These are phyloP conservation scores for Phytopythium mirpurense DNA, from an alignment of 352 stramenopile species.

Conservation along the genomic window DNA sequence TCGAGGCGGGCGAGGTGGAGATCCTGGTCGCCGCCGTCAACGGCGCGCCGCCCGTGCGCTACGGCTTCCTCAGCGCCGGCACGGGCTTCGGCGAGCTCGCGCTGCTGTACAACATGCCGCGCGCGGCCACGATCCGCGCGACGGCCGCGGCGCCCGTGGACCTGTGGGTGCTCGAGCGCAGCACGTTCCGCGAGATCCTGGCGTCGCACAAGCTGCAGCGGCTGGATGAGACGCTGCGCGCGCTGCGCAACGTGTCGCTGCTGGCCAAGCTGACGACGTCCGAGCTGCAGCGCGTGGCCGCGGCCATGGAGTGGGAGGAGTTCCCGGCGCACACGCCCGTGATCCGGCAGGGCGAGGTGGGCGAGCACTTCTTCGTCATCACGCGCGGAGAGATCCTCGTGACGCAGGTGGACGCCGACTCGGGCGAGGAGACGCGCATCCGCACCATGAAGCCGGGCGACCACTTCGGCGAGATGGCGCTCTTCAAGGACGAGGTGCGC, in stretches of 20 bases:
- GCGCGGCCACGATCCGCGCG: conserved; percentile 88
- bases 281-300: conserved; percentile 63
- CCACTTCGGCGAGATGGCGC: conserved; percentile 93
- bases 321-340: conserved; percentile 48
- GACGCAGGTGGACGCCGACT: conserved; percentile 42
- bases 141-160: conserved; percentile 43
- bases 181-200: conserved; percentile 69
- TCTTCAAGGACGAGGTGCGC: conserved; percentile 90
- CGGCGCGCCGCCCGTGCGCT: conserved; percentile 54
- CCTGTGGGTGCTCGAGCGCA: conserved; percentile 69
- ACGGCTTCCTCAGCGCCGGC: conserved; percentile 50
- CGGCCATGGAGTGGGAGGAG: conserved; percentile 82
- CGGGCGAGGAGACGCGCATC: conserved; percentile 40
- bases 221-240: conserved; percentile 49
- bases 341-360: conserved; percentile 67
- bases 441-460: conserved; percentile 67
- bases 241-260: conserved; percentile 51
- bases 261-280: conserved; percentile 60
- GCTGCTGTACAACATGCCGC: conserved; percentile 95
- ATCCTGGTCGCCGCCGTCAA: conserved; percentile 55
- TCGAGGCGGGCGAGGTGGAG: conserved; percentile 60
- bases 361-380: conserved; percentile 78
- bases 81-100: conserved; percentile 95
- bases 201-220: conserved; percentile 67
- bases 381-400: conserved; percentile 71